Base-by-base conservation (phyloP, 805 yeast genomes). In the Candida rishiriensis region DNA sequence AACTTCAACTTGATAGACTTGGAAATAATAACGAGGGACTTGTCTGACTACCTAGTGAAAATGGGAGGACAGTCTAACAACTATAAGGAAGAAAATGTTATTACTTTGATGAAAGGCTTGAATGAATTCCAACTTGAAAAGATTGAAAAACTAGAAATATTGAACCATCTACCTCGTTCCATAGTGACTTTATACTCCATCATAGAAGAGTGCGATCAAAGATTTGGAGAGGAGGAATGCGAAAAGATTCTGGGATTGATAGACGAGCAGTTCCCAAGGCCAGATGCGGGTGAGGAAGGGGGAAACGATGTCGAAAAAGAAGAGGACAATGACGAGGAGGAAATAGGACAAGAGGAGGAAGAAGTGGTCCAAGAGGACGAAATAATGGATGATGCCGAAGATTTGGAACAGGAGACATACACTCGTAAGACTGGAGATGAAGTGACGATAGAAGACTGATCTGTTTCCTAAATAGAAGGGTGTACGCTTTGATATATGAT, bases 181-280 rank as follows among this genome's bases (percentile, higher is more conserved):
- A 68, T 88, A 71, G 97, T 90, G 11, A 83, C 79, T 32, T 70
- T 91, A 41, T 88, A 81, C 60, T 74, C 93, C 0, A 68, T 91
- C 28, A 80, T 91, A 1, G 99, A 91, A 59, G 98, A 93, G 59
- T 91, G 96, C 63, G 99, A 91, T 53, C 81, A 79, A 49, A 72
- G 99, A 54, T 84, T 89, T 55, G 66, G 69, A n/a, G 87, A 85
- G 47, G 84, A 78, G 1, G 73, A 81, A 47, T 72, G 86, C 39
- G 76, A 79, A 38, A 67, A 69, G 3, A 75, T 91, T 2, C 50
- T 91, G 29, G 75, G 67, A 5, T 72, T 81, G 40, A 71, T 88
- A 15, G 56, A 65, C n/a, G 71, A 71, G 34, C 67, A 75, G 43
- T 77, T 79, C 59, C 87, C 85, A 2, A 56, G 68, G 11, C 59